Evolutionary conservation across 192 early-diverging fungal species (phyloP).

Genomic region (Gonapodya sp.): DNA sequence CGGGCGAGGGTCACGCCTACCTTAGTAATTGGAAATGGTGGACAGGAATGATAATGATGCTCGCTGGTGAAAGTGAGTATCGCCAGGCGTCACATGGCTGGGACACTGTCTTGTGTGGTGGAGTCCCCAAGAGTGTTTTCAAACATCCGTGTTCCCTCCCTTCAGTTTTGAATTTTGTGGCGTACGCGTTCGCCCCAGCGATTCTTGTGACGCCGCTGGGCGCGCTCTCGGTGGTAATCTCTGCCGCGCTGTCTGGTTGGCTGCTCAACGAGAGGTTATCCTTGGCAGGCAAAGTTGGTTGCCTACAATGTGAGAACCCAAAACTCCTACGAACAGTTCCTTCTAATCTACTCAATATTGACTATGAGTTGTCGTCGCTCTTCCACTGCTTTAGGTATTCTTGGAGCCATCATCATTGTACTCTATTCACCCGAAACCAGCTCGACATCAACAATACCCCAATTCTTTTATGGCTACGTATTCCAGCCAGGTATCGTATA

Average conservation of each 20-base stretch:
- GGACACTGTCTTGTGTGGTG: too few relatives aligned
- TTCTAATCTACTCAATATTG: too few relatives aligned
- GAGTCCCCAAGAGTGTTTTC: too few relatives aligned
- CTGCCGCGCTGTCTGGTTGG: neutral
- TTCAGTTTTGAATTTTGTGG: neutral
- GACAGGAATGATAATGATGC: neutral
- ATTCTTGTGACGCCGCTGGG: constrained; percentile 2
- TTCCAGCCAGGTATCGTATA: constrained; percentile 38
- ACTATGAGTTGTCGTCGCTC: too few relatives aligned
- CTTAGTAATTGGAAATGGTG: constrained; percentile 3
- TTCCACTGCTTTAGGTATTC: too few relatives aligned
- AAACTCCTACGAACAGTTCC: too few relatives aligned
- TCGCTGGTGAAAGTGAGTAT: neutral
- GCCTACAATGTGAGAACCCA: neutral
- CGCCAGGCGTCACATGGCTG: too few relatives aligned
- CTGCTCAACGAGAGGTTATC: neutral
- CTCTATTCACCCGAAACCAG: constrained; percentile 34
- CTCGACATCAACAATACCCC: constrained; percentile 25
- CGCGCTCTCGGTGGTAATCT: neutral
- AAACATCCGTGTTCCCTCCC: neutral
- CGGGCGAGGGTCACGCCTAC: neutral
- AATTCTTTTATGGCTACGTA: constrained; percentile 34
- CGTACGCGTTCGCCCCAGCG: constrained; percentile 2
- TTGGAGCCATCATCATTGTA: constrained; percentile 46
- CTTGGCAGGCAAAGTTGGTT: neutral